Evolutionary conservation across 2,329 filamentous ascomycete species (phyloP), one percentile per base, ranked within the genome.

Genomic region (Elsinoe ampelina): DNA sequence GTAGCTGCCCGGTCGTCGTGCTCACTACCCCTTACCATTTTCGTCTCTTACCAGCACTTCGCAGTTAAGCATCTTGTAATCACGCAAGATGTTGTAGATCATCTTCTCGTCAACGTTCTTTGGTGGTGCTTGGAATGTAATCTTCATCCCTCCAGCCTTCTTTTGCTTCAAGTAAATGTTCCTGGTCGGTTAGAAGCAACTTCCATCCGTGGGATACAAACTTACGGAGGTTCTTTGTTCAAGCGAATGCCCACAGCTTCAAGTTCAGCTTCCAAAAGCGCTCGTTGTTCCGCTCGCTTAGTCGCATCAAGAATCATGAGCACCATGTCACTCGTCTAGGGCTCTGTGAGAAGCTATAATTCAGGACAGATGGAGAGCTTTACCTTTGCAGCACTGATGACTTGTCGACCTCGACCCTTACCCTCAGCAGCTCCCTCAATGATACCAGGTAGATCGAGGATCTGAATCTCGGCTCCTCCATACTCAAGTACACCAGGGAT

Each of bases 361-460:
- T n/a, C 5, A 20, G n/a, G 15, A n/a, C 11, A 3, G 4, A 8
- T 2, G 26, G 39, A n/a, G 5, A 30, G 6, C 52, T 65, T 32
- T 60, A 79, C 78, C 74, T 98, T 98, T 54, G 95, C 93, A 1
- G 95, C 93, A 57, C 88, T 95, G 67, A 98, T 98, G 61, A 98
- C 93, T 76, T 98, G 93, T 65, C 92, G 84, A 80, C 93, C 93
- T 79, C 93, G 85, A 76, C 93, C 93, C 70, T 95, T 95, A 62
- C 93, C 93, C 71, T 98, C 93, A 74, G 98, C 97, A 65, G 93
- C 93, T 69, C 93, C 93, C 73, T 97, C 89, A 64, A 98, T 98
- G 67, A 98, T 98, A 83, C 93, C 93, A 1, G 93, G 93, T 68
- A 98, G 78, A 80, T 98, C 93, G 61, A 98, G 88, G 75, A 98